Conservation (phyloP, 208 protist genomes). For the Trypanosomatidae sp. region DNA sequence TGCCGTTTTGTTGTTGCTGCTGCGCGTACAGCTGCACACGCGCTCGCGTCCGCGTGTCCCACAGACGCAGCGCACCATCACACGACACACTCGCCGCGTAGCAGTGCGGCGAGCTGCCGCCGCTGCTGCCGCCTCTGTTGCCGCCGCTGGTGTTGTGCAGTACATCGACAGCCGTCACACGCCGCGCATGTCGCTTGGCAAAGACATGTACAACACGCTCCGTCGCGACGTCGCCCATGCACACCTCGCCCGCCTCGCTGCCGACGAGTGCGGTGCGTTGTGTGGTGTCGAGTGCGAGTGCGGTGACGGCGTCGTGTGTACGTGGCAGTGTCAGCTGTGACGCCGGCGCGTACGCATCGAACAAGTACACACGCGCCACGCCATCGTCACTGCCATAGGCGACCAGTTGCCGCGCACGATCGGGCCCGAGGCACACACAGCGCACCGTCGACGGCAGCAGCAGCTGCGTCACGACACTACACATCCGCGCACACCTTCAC, state of each 20-base stretch:
- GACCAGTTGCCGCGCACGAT: slow-evolving; percentile 39
- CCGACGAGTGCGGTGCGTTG: slow-evolving; percentile 40
- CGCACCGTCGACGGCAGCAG: no score
- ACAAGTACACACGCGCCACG: slow-evolving; percentile 45
- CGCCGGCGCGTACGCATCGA: slow-evolving; percentile 23
- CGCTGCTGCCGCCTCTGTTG: no score
- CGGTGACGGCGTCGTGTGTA: slow-evolving; percentile 46
- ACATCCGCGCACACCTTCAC: no score
- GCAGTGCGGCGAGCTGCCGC: no score
- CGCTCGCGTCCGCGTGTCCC: slow-evolving; percentile 70
- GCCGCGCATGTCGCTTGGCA: slow-evolving; percentile 33
- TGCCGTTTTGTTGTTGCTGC: no score
- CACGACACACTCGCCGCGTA: slow-evolving; percentile 59
- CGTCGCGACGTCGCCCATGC: slow-evolving; percentile 50
- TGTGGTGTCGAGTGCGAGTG: slow-evolving; percentile 46
- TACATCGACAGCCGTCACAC: slow-evolving; percentile 47
- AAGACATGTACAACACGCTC: slow-evolving; percentile 48
- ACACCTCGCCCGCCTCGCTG: slow-evolving; percentile 36
- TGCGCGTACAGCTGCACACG: slow-evolving; percentile 63
- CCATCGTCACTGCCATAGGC: slow-evolving; percentile 52
- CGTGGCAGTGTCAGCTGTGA: no score
- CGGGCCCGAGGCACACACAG: slow-evolving; percentile 35
- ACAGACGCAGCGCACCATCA: slow-evolving; percentile 67
- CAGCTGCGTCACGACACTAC: no score
- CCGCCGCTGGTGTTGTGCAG: no score